Percentiles rank a stretch among this genome's conserved stretches.
Conservation (phyloP, 2,329 filamentous ascomycete species). For the Beauveria rudraprayagi region DNA sequence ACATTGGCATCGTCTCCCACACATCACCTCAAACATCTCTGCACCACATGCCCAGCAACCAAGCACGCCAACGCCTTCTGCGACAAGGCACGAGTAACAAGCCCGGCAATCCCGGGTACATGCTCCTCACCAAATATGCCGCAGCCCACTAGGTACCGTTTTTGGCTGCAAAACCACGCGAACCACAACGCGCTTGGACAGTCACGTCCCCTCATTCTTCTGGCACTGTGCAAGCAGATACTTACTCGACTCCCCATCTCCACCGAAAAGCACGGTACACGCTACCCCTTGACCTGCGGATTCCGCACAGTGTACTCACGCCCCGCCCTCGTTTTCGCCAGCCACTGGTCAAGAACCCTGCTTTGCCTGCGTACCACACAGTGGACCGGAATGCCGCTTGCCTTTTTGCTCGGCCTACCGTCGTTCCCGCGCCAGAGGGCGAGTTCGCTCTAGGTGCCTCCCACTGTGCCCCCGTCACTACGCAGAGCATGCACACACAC, state of each 20-base stretch:
- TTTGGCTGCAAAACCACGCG: not conserved
- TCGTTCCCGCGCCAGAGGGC: not conserved
- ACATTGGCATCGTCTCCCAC: not conserved
- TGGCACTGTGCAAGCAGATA: slow-evolving; percentile 35
- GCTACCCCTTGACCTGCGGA: not conserved
- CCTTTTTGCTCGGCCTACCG: not conserved
- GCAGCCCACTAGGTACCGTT: slow-evolving; percentile 8
- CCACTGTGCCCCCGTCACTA: not conserved
- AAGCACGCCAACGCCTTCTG: not conserved
- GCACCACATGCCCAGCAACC: slow-evolving; percentile 2
- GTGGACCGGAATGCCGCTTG: not conserved
- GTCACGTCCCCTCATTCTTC: slow-evolving; percentile 14
- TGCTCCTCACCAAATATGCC: slow-evolving; percentile 8
- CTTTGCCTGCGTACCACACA: not conserved
- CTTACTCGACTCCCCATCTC: slow-evolving; percentile 22
- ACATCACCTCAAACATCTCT: slow-evolving; percentile 4
- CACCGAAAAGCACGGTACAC: slow-evolving; percentile 30
- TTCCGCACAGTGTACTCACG: slow-evolving; percentile 30
- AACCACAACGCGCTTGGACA: slow-evolving; percentile 9
- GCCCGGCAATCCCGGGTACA: slow-evolving; percentile 7
- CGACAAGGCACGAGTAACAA: not conserved
- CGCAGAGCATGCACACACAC: not conserved
- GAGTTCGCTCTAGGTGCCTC: not conserved
- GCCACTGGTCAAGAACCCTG: slow-evolving; percentile 1
- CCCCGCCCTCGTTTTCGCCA: not conserved